These are phyloP conservation scores for Debaryomyces maramus DNA, from an alignment of 805 yeast genomes.

Conservation along the genomic window DNA sequence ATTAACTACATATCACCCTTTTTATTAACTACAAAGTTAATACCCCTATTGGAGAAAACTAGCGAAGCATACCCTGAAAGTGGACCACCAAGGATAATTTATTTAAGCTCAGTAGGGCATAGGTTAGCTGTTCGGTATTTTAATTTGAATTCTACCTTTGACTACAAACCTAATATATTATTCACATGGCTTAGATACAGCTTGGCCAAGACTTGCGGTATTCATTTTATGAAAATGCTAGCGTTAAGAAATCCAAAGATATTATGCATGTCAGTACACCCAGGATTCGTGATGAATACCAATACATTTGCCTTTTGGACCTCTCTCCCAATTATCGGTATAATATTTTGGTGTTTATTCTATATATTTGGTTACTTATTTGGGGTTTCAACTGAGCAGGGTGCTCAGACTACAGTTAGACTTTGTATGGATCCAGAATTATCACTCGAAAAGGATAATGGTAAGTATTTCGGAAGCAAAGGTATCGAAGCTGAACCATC, in stretches of 20 bases:
- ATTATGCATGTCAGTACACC: constrained; percentile 67
- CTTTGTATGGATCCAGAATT: constrained; percentile 59
- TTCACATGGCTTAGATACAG: constrained; percentile 82
- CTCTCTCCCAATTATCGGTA: constrained; percentile 73
- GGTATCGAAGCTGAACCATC: constrained; percentile 62
- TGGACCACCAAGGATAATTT: constrained; percentile 55
- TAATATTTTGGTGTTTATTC: constrained; percentile 67
- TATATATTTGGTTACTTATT: constrained; percentile 66
- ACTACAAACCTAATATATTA: constrained; percentile 61
- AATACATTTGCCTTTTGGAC: constrained; percentile 77
- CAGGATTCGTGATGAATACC: constrained; percentile 85
- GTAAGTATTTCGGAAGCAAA: constrained; percentile 63
- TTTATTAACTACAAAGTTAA: constrained; percentile 58
- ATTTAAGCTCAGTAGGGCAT: constrained; percentile 68
- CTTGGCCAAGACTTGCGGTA: constrained; percentile 72
- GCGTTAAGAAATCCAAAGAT: constrained; percentile 67
- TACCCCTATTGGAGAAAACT: constrained; percentile 51
- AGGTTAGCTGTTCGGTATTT: constrained; percentile 50
- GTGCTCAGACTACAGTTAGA: constrained; percentile 61
- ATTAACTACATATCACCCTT: constrained; percentile 78
- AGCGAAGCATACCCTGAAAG: constrained; percentile 22
- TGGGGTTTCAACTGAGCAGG: constrained; percentile 74
- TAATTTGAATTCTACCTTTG: constrained; percentile 48
- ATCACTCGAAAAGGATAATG: constrained; percentile 57
- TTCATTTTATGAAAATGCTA: constrained; percentile 66